Base-by-base conservation (phyloP, 371 early-diverging fungal genomes). In the Rhizopus microsporus region DNA sequence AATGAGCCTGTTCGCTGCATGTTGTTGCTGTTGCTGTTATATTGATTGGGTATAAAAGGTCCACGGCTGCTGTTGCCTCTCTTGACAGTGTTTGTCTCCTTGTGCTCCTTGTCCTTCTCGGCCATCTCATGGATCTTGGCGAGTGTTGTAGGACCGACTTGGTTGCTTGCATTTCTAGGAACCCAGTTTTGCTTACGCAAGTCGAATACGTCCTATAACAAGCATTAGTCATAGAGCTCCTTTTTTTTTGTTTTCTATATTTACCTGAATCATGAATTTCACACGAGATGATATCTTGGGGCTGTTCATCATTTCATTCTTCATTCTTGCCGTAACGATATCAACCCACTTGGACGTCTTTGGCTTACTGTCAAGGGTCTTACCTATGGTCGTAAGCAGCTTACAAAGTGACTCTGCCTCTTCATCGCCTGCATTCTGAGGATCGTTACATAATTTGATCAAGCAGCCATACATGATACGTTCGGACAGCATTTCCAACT, bases 401-500 rank as follows among this genome's bases (percentile, higher is more conserved):
- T 93, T 93, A 76, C 91, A 89, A 56, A 96, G 82, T 51, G 90
- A 88, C 77, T 98, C 99, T 32, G 88, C 84, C 63, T 94, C 95
- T 75, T 96, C 97, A 68, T 96, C 97, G 50, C 93, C 96, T 35
- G 93, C 92, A 30, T 88, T 83, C 48, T 68, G 61, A 58, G 85
- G 80, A 63, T 91, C 84, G 52, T 72, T 68, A 60, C 95, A 80
- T 52, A 98, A 78, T 38, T 81, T 82, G 50, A 72, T 77, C 66
- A 96, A 77, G 69, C 96, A 95, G 60, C 78, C 76, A 67, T 93
- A 90, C 87, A 98, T 94, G 56, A 98, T 93, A 71, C 89, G 88
- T 63, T 93, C 91, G 4, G 94, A 90, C 58, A 98, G 77, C 85
- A 98, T 89, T 40, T 78, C 75, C 39, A 88, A 67, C 77, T 92